Base-by-base conservation (phyloP, 352 stramenopile genomes). In the Pythium rishiriense region DNA sequence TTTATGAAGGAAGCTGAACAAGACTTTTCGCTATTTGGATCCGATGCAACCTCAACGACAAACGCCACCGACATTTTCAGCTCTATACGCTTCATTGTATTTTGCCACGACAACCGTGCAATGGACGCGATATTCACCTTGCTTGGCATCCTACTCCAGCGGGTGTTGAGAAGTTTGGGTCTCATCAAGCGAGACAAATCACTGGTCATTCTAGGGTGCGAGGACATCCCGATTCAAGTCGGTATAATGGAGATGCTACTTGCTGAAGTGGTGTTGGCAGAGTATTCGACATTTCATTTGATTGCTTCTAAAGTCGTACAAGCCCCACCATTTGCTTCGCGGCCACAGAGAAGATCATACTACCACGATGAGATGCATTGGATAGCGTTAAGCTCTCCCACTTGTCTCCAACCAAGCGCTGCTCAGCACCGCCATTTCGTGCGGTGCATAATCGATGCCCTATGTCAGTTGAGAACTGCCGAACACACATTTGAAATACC, bases 121-220 rank as follows among this genome's bases (percentile, higher is more conserved):
- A 31, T 67, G 1, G 69, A 79, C 54, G 28, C 72, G 2, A 61
- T 64, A 19, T 83, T 88, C 42, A 72, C 54, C 21, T 46, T 85
- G 7, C 19, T 83, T 22, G 62, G 37, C 15, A 73, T 74, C 26
- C 55, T 79, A 35, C 63, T 77, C 26, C 70, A 83, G 29, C 70
- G 79, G 24, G n/a, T 74, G 12, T 42, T 68, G 10, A 29, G 35
- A n/a, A 22, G 26, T 19, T 29, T 72, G 8, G 58, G 65, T 10
- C 33, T 72, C 19, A 19, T 22, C 0, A 28, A 33, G 0, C 9
- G 35, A 9, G 4, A 39, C 12, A 24, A 19, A 7, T 21, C 8
- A 24, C 22, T 26, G 7, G 9, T 12, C 17, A n/a, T 35, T 25
- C n/a, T 14, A 29, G 11, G 26, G 2, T 50, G 21, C 19, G 50